Conservation (phyloP, 2,329 filamentous ascomycete species). For the Verticillium klebahnii region DNA sequence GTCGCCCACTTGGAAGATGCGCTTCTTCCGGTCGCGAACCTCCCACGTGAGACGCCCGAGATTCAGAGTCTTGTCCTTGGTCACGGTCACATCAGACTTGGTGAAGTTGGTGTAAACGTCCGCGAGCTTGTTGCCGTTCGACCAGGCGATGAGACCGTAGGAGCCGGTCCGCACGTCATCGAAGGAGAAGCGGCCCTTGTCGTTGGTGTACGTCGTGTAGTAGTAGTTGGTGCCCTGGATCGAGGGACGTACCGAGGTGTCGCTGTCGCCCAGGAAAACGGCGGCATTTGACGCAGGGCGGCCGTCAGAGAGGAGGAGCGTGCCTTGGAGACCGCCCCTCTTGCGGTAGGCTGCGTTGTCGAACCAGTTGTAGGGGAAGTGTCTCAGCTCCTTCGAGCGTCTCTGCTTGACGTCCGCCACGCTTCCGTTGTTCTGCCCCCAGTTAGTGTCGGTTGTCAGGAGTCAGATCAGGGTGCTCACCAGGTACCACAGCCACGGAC, state of each 20-base stretch:
- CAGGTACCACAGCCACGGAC: constrained; percentile 12
- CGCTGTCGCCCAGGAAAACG: constrained; percentile 40
- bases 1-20: constrained; percentile 38
- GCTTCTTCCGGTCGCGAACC: constrained; percentile 8
- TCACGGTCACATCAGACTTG: constrained; percentile 27
- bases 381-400: constrained; percentile 26
- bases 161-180: constrained; percentile 32
- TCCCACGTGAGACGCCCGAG: constrained; percentile 7
- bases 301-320: constrained; percentile 35
- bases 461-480: not conserved
- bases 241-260: constrained; percentile 19
- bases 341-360: constrained; percentile 34
- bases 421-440: constrained; percentile 35
- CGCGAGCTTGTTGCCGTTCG: constrained; percentile 32
- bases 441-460: constrained; percentile 8
- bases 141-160: constrained; percentile 40
- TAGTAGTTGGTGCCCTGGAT: constrained; percentile 27
- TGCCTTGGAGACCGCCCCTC: constrained; percentile 34
- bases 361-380: constrained; percentile 42
- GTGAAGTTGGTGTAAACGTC: constrained; percentile 36
- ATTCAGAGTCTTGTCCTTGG: constrained; percentile 15
- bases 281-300: constrained; percentile 36
- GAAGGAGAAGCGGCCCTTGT: constrained; percentile 33
- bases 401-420: constrained; percentile 29
- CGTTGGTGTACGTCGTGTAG: constrained; percentile 37